Percentiles rank a stretch among this genome's conserved stretches.
phyloP scores from a whole-genome alignment of 2,329 filamentous ascomycete species.

The Monosporascus ibericus region DNA sequence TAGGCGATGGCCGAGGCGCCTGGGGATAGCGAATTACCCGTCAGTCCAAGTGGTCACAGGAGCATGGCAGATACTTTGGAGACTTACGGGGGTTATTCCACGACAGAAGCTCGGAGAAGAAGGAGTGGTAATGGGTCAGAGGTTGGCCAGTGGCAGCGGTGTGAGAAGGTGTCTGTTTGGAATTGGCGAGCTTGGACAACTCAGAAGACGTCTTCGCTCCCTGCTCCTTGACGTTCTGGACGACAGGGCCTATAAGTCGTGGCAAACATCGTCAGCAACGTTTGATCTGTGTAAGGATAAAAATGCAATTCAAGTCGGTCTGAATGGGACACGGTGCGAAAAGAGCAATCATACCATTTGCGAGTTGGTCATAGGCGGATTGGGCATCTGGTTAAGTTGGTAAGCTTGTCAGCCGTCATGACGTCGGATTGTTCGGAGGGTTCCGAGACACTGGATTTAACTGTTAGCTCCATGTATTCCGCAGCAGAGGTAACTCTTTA shows the following conservation, averaged over 20 bases:
- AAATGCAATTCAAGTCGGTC: neutral
- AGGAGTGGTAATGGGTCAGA: slow-evolving; percentile 64
- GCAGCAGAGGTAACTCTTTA: slow-evolving; percentile 2
- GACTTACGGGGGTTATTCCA: slow-evolving; percentile 62
- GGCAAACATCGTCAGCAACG: slow-evolving; percentile 3
- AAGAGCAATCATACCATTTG: slow-evolving; percentile 35
- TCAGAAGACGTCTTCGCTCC: slow-evolving; percentile 48
- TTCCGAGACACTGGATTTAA: slow-evolving; percentile 27
- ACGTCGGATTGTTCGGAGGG: slow-evolving; percentile 10
- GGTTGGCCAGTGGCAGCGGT: slow-evolving; percentile 55
- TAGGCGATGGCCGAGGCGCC: slow-evolving; percentile 63
- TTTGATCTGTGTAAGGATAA: neutral
- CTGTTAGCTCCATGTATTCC: slow-evolving; percentile 25
- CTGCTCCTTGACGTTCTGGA: slow-evolving; percentile 53
- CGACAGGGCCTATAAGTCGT: slow-evolving; percentile 45
- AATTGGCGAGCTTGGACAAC: slow-evolving; percentile 51
- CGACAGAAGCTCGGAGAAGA: slow-evolving; percentile 63
- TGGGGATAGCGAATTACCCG: slow-evolving; percentile 23
- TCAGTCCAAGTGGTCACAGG: slow-evolving; percentile 11
- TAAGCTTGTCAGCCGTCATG: slow-evolving; percentile 26
- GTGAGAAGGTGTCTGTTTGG: slow-evolving; percentile 47
- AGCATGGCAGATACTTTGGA: slow-evolving; percentile 5
- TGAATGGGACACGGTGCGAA: no score
- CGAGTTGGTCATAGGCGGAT: slow-evolving; percentile 41
- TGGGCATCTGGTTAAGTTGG: slow-evolving; percentile 35